phyloP scores from a whole-genome alignment of 108 stramenopile species.

The Cyclotella cryptica region DNA sequence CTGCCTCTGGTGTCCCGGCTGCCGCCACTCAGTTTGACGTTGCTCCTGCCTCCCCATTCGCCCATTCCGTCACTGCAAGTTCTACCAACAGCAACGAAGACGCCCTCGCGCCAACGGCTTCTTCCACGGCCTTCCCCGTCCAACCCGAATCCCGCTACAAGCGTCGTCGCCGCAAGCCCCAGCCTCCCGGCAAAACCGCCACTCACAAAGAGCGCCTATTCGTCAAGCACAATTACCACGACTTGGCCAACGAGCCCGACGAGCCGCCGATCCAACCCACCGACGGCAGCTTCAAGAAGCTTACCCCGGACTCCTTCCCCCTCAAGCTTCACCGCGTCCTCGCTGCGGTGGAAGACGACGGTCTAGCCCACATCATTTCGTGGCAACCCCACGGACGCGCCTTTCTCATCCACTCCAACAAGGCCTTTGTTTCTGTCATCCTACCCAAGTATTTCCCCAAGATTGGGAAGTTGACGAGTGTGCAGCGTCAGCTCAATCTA shows the following conservation, averaged over 20 bases:
- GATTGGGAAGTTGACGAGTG: constrained; percentile 45
- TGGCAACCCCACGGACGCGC: constrained; percentile 59
- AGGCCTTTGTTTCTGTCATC: constrained; percentile 36
- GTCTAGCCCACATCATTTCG: constrained; percentile 50
- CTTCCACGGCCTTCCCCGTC: neutral
- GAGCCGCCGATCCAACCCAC: constrained; percentile 35
- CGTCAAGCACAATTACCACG: constrained; percentile 79
- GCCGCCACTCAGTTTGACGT: too few relatives aligned
- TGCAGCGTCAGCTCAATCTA: constrained; percentile 73
- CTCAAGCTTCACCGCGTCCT: constrained; percentile 49
- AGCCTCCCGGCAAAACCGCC: constrained; percentile 84
- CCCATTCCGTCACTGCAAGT: too few relatives aligned
- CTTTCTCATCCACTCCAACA: constrained; percentile 33
- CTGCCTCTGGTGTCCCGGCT: too few relatives aligned
- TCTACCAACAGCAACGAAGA: neutral
- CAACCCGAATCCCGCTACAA: constrained; percentile 47
- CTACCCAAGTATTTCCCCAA: constrained; percentile 52
- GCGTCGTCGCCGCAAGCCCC: constrained; percentile 65
- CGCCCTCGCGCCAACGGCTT: neutral
- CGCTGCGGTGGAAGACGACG: constrained; percentile 28
- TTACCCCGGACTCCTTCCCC: constrained; percentile 29
- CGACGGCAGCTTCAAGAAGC: neutral
- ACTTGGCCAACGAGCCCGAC: constrained; percentile 42
- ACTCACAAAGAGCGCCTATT: constrained; percentile 74
- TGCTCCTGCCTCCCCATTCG: too few relatives aligned